Percentiles rank a stretch among this genome's conserved stretches.
phyloP scores from a whole-genome alignment of 1,139 yeast genomes.

The Blastobotrys raffinosifermentans region DNA sequence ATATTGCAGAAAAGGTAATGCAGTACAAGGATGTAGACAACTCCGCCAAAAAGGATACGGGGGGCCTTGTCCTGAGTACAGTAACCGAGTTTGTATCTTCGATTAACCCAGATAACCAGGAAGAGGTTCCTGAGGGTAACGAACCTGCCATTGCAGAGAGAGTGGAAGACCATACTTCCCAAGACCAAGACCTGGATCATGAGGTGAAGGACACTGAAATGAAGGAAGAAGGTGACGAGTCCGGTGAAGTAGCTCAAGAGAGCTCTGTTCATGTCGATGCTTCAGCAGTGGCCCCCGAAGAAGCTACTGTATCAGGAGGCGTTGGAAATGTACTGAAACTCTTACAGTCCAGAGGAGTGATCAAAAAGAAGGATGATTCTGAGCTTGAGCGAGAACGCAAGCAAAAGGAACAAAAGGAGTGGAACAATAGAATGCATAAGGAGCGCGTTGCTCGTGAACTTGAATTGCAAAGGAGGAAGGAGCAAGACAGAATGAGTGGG shows the following conservation, averaged over 20 bases:
- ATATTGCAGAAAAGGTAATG: conserved; percentile 10
- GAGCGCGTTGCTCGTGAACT: conserved; percentile 25
- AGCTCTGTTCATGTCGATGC: neutral
- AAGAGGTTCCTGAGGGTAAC: conserved; percentile 8
- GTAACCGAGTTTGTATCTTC: conserved; percentile 19
- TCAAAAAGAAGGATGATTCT: conserved; percentile 27
- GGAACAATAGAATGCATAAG: conserved; percentile 23
- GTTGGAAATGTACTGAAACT: conserved; percentile 54
- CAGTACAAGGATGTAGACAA: conserved; percentile 10
- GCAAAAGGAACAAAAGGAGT: conserved; percentile 25
- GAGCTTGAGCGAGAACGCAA: conserved; percentile 19
- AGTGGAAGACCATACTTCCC: too few species aligned
- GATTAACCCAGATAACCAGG: conserved; percentile 6
- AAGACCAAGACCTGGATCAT: conserved; percentile 9
- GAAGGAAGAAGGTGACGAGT: conserved; percentile 2
- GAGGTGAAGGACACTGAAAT: neutral
- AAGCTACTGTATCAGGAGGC: conserved; percentile 38
- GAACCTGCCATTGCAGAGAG: conserved; percentile 11
- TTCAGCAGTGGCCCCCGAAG: neutral
- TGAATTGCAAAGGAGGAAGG: conserved; percentile 33
- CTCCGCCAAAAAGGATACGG: conserved; percentile 6
- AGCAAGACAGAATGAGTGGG: conserved; percentile 26
- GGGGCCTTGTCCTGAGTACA: conserved; percentile 16
- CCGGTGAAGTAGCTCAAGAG: neutral
- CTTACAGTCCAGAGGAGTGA: conserved; percentile 43